Evolutionary conservation across 495 filamentous ascomycete genomes (phyloP).

Genomic region (Penicillium goetzii): DNA sequence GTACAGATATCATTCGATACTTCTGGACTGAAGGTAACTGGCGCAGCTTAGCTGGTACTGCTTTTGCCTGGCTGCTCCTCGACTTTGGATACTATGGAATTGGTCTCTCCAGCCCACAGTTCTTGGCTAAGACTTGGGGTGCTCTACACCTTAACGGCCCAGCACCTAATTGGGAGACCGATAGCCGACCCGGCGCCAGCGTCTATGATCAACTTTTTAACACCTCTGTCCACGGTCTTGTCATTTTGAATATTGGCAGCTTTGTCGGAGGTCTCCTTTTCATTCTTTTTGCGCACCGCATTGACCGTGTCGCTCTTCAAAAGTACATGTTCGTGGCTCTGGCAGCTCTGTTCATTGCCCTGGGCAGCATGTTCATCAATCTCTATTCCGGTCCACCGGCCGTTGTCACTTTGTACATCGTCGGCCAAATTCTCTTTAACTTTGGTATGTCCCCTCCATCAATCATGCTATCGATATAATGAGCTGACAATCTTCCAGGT

Average conservation of each 20-base stretch:
- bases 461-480: neutral
- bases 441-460: conserved; percentile 44
- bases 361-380: conserved; percentile 52
- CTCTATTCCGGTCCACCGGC: conserved; percentile 44
- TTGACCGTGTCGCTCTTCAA: conserved; percentile 53
- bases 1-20: conserved; percentile 50
- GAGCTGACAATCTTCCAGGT: conserved; percentile 32
- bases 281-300: conserved; percentile 47
- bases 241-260: conserved; percentile 51
- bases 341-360: conserved; percentile 51
- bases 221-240: conserved; percentile 43
- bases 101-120: conserved; percentile 51
- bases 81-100: conserved; percentile 63
- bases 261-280: conserved; percentile 50
- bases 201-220: conserved; percentile 47
- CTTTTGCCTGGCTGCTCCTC: conserved; percentile 54
- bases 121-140: conserved; percentile 49
- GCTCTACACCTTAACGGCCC: conserved; percentile 35
- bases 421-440: conserved; percentile 68
- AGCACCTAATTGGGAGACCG: conserved; percentile 44
- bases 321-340: conserved; percentile 54
- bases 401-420: conserved; percentile 58
- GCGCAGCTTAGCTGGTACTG: conserved; percentile 54
- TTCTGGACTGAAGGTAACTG: conserved; percentile 57
- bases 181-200: conserved; percentile 34